Percentiles rank a stretch among this genome's conserved stretches.
These are phyloP conservation scores for Butyriboletus loyo DNA, from an alignment of 768 basidiomycete genomes.

Conservation along the genomic window DNA sequence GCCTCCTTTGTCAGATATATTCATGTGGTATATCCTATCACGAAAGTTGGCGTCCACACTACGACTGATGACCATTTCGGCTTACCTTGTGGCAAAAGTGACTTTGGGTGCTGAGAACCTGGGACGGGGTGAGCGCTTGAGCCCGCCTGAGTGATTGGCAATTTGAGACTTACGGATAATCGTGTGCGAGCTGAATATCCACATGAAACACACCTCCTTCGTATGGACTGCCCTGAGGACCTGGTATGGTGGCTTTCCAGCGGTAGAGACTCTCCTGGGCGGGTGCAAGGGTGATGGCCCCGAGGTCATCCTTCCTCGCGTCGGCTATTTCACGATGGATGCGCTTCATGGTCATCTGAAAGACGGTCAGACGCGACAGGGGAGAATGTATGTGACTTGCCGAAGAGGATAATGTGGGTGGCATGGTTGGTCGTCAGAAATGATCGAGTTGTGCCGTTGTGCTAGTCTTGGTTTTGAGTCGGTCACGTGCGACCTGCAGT, in stretches of 20 bases:
- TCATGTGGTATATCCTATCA: slow-evolving; percentile 84
- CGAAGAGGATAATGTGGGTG: slow-evolving; percentile 23
- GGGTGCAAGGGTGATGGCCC: slow-evolving; percentile 65
- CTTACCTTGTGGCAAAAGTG: slow-evolving; percentile 69
- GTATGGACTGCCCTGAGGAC: slow-evolving; percentile 79
- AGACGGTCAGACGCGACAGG: slow-evolving; percentile 3
- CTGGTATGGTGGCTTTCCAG: slow-evolving; percentile 78
- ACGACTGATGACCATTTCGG: background rate
- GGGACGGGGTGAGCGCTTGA: background rate
- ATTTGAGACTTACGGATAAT: slow-evolving; percentile 63
- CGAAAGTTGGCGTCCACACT: background rate
- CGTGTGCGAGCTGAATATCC: slow-evolving; percentile 59
- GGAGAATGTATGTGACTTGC: slow-evolving; percentile 9
- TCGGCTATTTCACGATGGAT: slow-evolving; percentile 82
- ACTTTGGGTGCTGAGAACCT: slow-evolving; percentile 82
- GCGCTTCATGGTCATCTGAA: slow-evolving; percentile 69
- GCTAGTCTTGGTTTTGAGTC: background rate
- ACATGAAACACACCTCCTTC: slow-evolving; percentile 75
- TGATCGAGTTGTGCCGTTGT: background rate
- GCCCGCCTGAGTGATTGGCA: slow-evolving; percentile 1
- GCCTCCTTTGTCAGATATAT: slow-evolving; percentile 73
- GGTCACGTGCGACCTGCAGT: slow-evolving; percentile 16
- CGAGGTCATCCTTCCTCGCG: slow-evolving; percentile 79
- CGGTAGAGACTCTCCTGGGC: slow-evolving; percentile 60
- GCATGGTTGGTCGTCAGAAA: slow-evolving; percentile 18